A percentile compares a stretch with the other conserved stretches of the same genome.
phyloP scores from a whole-genome alignment of 2,329 filamentous ascomycete species.

The Alternaria sp. region DNA sequence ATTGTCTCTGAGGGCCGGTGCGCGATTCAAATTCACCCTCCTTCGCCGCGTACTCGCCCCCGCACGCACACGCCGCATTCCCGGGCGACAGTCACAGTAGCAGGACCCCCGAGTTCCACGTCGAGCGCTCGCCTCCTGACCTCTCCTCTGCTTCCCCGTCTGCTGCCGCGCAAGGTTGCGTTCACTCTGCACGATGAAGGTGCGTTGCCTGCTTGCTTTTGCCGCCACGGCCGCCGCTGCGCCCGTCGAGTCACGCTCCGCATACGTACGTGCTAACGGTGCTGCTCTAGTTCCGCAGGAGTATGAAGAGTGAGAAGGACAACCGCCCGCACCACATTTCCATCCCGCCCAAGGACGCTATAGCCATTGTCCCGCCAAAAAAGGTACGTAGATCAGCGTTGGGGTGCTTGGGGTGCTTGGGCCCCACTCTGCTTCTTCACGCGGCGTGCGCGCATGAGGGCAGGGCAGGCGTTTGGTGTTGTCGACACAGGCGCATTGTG shows the following conservation, averaged over 20 bases:
- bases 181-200: slow-evolving; percentile 27
- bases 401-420: not conserved
- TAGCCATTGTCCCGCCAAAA: slow-evolving; percentile 89
- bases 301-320: slow-evolving; percentile 87
- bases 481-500: not conserved
- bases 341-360: slow-evolving; percentile 82
- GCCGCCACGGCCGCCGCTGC: slow-evolving; percentile 10
- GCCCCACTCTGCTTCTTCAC: not conserved
- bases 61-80: slow-evolving; percentile 15
- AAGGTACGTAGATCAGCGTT: slow-evolving; percentile 65
- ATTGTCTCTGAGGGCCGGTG: slow-evolving; percentile 3
- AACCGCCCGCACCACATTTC: slow-evolving; percentile 74
- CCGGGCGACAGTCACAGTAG: slow-evolving; percentile 8
- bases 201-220: slow-evolving; percentile 11
- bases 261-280: slow-evolving; percentile 35
- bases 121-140: slow-evolving; percentile 8
- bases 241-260: slow-evolving; percentile 26
- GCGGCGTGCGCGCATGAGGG: not conserved
- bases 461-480: not conserved
- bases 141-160: slow-evolving; percentile 7
- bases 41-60: slow-evolving; percentile 13
- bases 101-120: not conserved
- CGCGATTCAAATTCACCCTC: slow-evolving; percentile 2
- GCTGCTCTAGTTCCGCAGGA: slow-evolving; percentile 69
- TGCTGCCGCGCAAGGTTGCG: slow-evolving; percentile 20